These are phyloP conservation scores for Aspergillus cavernicola DNA, from an alignment of 495 filamentous ascomycete species.

Conservation along the genomic window DNA sequence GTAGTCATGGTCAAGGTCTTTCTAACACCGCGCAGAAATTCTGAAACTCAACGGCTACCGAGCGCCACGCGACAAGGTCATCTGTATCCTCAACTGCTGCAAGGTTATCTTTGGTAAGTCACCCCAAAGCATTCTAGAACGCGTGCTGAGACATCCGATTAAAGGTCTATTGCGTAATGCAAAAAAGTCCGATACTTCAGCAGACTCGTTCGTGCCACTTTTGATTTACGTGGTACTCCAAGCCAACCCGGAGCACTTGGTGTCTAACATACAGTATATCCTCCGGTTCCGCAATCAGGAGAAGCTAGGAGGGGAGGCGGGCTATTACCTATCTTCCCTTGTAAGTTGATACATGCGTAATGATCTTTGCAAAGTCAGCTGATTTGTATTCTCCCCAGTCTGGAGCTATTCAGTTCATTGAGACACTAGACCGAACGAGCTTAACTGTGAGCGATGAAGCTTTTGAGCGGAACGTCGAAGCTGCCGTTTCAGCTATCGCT, in stretches of 20 bases:
- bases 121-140: not conserved
- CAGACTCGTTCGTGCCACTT: slow-evolving; percentile 92
- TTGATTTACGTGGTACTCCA: slow-evolving; percentile 94
- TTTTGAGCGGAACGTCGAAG: slow-evolving; percentile 92
- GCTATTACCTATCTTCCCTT: slow-evolving; percentile 96
- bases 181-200: slow-evolving; percentile 82
- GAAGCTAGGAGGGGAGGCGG: slow-evolving; percentile 92
- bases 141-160: not conserved
- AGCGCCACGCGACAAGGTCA: slow-evolving; percentile 95
- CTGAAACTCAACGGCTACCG: slow-evolving; percentile 94
- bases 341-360: slow-evolving; percentile 39
- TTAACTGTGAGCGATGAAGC: slow-evolving; percentile 92
- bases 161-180: slow-evolving; percentile 84
- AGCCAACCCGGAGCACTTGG: slow-evolving; percentile 89
- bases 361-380: not conserved
- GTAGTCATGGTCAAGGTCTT: not conserved
- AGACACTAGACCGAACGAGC: slow-evolving; percentile 89
- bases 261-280: slow-evolving; percentile 98
- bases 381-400: slow-evolving; percentile 52
- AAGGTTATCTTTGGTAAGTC: slow-evolving; percentile 94
- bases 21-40: slow-evolving; percentile 59
- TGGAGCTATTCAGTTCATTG: slow-evolving; percentile 95
- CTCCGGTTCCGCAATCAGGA: slow-evolving; percentile 95
- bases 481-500: slow-evolving; percentile 92
- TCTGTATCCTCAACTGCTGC: slow-evolving; percentile 97